Base-by-base conservation (phyloP, 371 early-diverging fungal species). In the Actinomortierella wolfii region DNA sequence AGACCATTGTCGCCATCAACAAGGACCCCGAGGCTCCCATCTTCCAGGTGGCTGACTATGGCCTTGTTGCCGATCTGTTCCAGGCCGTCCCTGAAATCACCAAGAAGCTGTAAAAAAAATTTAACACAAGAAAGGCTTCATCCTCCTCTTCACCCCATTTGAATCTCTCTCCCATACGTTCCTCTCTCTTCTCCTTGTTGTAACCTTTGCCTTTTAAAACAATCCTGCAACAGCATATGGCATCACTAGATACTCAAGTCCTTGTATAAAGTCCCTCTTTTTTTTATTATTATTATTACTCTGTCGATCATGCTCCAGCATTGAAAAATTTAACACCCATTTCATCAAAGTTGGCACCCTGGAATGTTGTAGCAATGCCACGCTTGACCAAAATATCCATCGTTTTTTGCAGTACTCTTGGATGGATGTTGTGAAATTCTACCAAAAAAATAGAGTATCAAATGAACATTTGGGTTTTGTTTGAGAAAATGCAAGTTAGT, bases 1-100 rank as follows among this genome's bases (percentile, higher is more conserved):
- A 98, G 86, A 90, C 90, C 49, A 98, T 98, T 81, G 97, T 97
- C 39, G 94, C 97, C 55, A 97, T 98, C 79, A 98, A 98, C 90
- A 97, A 95, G 86, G 98, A 98, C 74, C 88, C 96, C 26, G 98
- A 98, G 64, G 96, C 96, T 29, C 97, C 99, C 54, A 98, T 98
- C 58, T 97, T 98, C 92, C 95, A 96, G 82, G 87, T 98, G 28
- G 91, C 98, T 43, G 99, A 98, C 79, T 96, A 96, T 78, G 97
- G 97, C 42, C 85, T 98, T 28, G 97, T 97, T 54, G 97, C 87
- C 24, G 98, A 98, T 76, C 82, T 98, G 73, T 97, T 97, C 86
- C 90, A 89, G 74, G 93, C 88, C 60, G 85, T 97, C 49, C 96
- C 97, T 56, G 97, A 97, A 81, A 76, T 97, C 66, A 94, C 92